A percentile compares a stretch with the other conserved stretches of the same genome.
These are phyloP conservation scores for Rosa persica DNA, from an alignment of 306 rosid genomes.

Conservation along the genomic window DNA sequence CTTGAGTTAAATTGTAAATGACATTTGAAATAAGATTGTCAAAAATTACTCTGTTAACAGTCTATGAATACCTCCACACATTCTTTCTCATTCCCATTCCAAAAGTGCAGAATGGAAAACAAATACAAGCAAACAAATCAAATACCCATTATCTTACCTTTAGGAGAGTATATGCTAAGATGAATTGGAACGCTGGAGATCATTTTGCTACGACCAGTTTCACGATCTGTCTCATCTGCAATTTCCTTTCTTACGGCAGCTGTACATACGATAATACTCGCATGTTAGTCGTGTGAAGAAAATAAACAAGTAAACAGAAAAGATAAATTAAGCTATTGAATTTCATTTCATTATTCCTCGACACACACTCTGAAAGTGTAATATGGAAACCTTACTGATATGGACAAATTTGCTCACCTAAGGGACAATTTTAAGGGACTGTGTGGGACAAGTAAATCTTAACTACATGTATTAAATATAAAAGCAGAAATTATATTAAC, in stretches of 20 bases:
- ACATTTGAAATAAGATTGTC: neutral
- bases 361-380: neutral
- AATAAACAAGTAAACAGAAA: neutral
- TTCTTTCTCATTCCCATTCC: neutral
- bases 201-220: slow-evolving; percentile 82
- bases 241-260: slow-evolving; percentile 96
- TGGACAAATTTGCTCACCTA: too few species aligned
- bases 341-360: neutral
- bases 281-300: slow-evolving; percentile 2
- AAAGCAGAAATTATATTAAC: too few species aligned
- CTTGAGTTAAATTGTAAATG: neutral
- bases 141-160: slow-evolving; percentile 45
- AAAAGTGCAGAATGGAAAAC: neutral
- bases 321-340: neutral
- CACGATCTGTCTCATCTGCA: slow-evolving; percentile 92
- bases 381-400: neutral
- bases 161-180: slow-evolving; percentile 88
- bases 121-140: slow-evolving; percentile 6
- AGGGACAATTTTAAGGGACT: too few species aligned
- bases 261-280: slow-evolving; percentile 29
- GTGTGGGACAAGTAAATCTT: too few species aligned
- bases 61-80: neutral
- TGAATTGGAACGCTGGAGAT: slow-evolving; percentile 92
- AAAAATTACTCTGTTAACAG: neutral
- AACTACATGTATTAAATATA: too few species aligned